These are phyloP conservation scores for Scleromitrula shiraiana DNA, from an alignment of 2,329 filamentous ascomycete genomes.

Conservation along the genomic window DNA sequence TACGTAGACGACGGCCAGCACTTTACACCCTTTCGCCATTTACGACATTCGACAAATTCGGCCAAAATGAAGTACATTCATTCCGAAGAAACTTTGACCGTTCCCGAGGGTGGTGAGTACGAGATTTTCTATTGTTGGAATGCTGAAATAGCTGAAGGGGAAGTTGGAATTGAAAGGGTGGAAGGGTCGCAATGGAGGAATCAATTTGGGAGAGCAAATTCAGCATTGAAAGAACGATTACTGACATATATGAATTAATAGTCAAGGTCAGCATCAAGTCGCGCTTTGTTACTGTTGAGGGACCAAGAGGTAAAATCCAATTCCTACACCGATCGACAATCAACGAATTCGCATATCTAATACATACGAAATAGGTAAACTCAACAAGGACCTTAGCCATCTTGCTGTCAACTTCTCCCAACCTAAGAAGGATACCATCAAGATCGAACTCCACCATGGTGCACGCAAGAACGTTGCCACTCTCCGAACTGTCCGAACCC, in stretches of 20 bases:
- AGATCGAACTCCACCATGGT: constrained; percentile 98
- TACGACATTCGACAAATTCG: constrained; percentile 21
- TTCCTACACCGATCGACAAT: constrained; percentile 4
- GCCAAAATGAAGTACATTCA: constrained; percentile 99
- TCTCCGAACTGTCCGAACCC: constrained; percentile 92
- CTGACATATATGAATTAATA: constrained; percentile 41
- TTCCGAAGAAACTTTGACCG: constrained; percentile 88
- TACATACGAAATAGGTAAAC: constrained; percentile 60
- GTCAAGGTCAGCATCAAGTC: constrained; percentile 99
- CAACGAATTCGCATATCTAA: constrained; percentile 26
- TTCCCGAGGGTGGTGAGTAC: constrained; percentile 91
- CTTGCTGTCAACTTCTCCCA: constrained; percentile 91
- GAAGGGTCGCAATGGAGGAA: constrained; percentile 5
- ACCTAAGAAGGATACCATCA: constrained; percentile 78
- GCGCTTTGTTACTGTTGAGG: constrained; percentile 92
- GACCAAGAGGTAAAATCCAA: constrained; percentile 67
- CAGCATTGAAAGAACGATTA: constrained; percentile 19
- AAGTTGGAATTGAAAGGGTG: not conserved
- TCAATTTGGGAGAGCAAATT: not conserved
- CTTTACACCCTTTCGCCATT: constrained; percentile 11
- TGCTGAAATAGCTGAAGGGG: not conserved
- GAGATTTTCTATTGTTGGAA: constrained; percentile 1
- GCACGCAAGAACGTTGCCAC: constrained; percentile 95
- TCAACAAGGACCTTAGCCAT: constrained; percentile 94
- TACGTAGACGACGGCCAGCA: constrained; percentile 10